Conservation (phyloP, 306 rosid genomes). For the Fragaria nilgerrensis region DNA sequence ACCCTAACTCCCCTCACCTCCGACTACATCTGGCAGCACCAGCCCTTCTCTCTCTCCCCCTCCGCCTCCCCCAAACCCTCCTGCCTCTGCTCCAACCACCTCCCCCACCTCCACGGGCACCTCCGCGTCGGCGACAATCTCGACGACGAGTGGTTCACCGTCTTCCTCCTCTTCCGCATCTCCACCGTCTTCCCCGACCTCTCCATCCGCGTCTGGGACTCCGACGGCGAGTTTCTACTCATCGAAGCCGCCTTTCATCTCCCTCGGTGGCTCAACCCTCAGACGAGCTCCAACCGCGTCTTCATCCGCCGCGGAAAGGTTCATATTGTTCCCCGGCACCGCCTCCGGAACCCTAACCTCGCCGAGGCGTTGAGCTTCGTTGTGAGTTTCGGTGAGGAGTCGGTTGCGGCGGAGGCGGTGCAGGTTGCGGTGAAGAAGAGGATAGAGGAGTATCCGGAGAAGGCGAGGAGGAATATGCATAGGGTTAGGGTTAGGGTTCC, state of each 20-base stretch:
- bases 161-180: conserved; percentile 76
- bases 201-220: conserved; percentile 79
- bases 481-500: conserved; percentile 79
- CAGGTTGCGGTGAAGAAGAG: conserved; percentile 50
- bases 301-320: conserved; percentile 60
- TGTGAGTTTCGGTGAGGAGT: conserved; percentile 24
- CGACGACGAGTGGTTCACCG: conserved; percentile 89
- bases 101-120: conserved; percentile 84
- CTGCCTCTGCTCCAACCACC: conserved; percentile 53
- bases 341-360: conserved; percentile 45
- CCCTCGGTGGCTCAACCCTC: conserved; percentile 95
- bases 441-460: conserved; percentile 66
- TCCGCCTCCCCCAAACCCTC: conserved; percentile 48
- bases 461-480: conserved; percentile 56
- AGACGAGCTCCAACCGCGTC: conserved; percentile 62
- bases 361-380: conserved; percentile 57
- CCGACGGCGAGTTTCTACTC: conserved; percentile 93
- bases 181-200: conserved; percentile 56
- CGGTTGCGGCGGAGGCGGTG: conserved; percentile 58
- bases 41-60: conserved; percentile 66
- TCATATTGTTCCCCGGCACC: conserved; percentile 53
- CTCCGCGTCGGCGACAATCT: conserved; percentile 85
- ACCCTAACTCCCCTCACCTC: conserved; percentile 52
- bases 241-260: conserved; percentile 92
- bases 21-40: conserved; percentile 88